phyloP scores from a whole-genome alignment of 495 filamentous ascomycete genomes.

The Penicillium nucicola region DNA sequence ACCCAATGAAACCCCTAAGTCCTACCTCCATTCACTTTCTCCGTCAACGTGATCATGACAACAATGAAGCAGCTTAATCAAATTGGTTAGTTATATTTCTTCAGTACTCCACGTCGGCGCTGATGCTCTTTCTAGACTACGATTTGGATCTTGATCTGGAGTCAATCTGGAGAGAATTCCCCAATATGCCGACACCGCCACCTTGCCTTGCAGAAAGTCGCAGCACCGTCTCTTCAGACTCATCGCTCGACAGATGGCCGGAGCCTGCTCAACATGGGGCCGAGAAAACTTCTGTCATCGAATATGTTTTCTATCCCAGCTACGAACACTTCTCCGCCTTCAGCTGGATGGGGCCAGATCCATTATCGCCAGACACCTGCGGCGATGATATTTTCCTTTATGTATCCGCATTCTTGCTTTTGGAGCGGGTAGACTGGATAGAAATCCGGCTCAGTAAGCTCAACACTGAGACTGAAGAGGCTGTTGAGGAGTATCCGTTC shows the following conservation, averaged over 20 bases:
- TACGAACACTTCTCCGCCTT: background rate
- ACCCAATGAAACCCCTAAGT: too few relatives aligned
- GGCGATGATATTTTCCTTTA: conserved; percentile 5
- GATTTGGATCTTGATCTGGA: background rate
- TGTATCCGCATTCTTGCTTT: conserved; percentile 1
- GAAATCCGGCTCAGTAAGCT: conserved; percentile 3
- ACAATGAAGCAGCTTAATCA: background rate
- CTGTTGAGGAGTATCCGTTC: conserved; percentile 6
- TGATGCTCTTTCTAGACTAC: background rate
- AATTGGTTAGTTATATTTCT: background rate
- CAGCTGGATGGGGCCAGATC: conserved; percentile 6
- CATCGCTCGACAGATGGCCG: background rate
- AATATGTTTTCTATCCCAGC: background rate
- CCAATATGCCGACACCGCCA: background rate
- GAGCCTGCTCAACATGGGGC: background rate
- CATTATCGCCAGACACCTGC: background rate
- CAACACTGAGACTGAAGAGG: background rate
- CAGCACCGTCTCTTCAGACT: background rate
- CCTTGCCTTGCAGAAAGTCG: background rate
- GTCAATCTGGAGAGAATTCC: background rate
- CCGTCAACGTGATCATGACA: too few relatives aligned
- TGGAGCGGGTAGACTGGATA: conserved; percentile 1
- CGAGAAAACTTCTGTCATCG: background rate
- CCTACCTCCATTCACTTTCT: too few relatives aligned
- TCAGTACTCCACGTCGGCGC: background rate